Conservation (phyloP, 192 early-diverging fungal genomes). For the Backusella macrospora region DNA sequence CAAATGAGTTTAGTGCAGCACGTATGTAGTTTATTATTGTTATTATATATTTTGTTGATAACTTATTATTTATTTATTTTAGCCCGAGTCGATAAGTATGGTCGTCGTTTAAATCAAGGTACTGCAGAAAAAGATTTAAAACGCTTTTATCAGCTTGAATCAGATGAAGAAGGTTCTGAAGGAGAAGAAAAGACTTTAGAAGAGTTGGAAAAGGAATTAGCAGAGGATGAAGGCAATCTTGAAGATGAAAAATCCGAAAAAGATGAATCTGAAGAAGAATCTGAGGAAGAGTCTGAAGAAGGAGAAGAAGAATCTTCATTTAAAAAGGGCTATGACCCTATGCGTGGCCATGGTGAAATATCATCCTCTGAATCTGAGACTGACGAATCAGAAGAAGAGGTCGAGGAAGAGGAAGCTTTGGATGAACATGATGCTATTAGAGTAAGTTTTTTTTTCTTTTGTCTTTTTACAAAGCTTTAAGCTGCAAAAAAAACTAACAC, state of each 20-base stretch:
- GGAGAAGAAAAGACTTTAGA: conserved; percentile 39
- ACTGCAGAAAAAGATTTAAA: conserved; percentile 64
- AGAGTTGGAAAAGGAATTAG: conserved; percentile 44
- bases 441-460: neutral
- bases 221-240: conserved; percentile 42
- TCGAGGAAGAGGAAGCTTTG: conserved; percentile 51
- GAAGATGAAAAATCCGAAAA: conserved; percentile 43
- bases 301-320: neutral
- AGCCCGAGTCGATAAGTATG: conserved; percentile 82
- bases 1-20: conserved; percentile 57
- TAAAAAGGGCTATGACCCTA: conserved; percentile 55
- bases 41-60: neutral
- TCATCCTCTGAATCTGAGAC: conserved; percentile 60
- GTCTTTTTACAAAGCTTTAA: too few species aligned
- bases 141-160: conserved; percentile 74
- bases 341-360: conserved; percentile 79
- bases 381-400: conserved; percentile 40
- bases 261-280: conserved; percentile 36
- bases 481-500: neutral
- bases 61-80: conserved; percentile 17
- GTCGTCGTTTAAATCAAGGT: conserved; percentile 54
- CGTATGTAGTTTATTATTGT: conserved; percentile 44
- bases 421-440: conserved; percentile 6
- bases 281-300: conserved; percentile 27
- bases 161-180: conserved; percentile 49